Evolutionary conservation across 2,329 filamentous ascomycete species (phyloP).

Genomic region (Diaporthe sp.): DNA sequence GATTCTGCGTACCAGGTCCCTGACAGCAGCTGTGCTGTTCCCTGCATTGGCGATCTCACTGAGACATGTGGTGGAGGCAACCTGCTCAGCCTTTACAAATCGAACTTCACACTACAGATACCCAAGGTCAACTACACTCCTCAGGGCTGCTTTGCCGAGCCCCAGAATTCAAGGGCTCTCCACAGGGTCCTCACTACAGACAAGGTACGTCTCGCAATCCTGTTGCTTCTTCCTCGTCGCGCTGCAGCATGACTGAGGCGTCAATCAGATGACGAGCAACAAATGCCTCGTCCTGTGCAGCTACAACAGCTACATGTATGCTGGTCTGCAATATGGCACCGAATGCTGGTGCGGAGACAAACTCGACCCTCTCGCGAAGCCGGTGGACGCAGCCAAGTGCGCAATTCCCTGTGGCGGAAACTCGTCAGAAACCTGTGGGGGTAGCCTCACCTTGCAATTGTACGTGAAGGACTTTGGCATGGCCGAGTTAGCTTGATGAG

Average conservation of each 20-base stretch:
- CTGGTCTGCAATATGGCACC: constrained; percentile 41
- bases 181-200: background rate
- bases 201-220: constrained; percentile 1
- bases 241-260: background rate
- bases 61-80: constrained; percentile 45
- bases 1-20: constrained; percentile 36
- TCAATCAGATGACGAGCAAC: constrained; percentile 24
- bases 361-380: constrained; percentile 32
- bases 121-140: constrained; percentile 5
- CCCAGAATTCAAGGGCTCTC: constrained; percentile 13
- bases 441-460: constrained; percentile 19
- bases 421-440: constrained; percentile 43
- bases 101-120: constrained; percentile 18
- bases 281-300: constrained; percentile 30
- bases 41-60: constrained; percentile 44
- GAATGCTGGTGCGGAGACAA: constrained; percentile 46
- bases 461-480: background rate
- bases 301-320: constrained; percentile 33
- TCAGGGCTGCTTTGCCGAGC: constrained; percentile 23
- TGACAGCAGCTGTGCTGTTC: constrained; percentile 44
- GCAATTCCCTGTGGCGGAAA: constrained; percentile 47
- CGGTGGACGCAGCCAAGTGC: constrained; percentile 42
- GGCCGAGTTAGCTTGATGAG: background rate
- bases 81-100: constrained; percentile 22
- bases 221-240: too few species aligned